These are phyloP conservation scores for Scheffersomyces stipitis DNA, from an alignment of 805 yeast genomes.

Conservation along the genomic window DNA sequence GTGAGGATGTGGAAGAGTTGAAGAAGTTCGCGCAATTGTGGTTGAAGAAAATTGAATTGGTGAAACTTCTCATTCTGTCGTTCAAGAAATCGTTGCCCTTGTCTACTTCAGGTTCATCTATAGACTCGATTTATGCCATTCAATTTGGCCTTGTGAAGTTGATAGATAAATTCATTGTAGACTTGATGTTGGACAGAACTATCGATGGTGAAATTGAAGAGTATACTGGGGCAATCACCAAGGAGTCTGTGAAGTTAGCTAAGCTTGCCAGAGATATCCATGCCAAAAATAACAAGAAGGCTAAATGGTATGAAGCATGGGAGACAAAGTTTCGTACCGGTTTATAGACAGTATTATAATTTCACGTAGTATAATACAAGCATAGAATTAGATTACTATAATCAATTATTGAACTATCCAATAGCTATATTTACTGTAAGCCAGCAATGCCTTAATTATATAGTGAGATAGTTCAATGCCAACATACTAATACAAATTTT, in stretches of 20 bases:
- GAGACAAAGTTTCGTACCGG: slow-evolving; percentile 44
- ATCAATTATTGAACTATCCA: no score
- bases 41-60: slow-evolving; percentile 52
- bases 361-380: no score
- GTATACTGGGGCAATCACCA: slow-evolving; percentile 22
- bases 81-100: slow-evolving; percentile 57
- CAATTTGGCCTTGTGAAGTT: slow-evolving; percentile 44
- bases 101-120: slow-evolving; percentile 37
- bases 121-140: slow-evolving; percentile 47
- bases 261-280: slow-evolving; percentile 47
- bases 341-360: no score
- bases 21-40: slow-evolving; percentile 46
- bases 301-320: slow-evolving; percentile 62
- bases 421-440: no score
- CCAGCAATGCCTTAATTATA: no score
- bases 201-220: slow-evolving; percentile 35
- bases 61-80: slow-evolving; percentile 59
- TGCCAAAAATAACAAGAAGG: slow-evolving; percentile 48
- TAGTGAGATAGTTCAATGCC: no score
- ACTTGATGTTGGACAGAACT: slow-evolving; percentile 49
- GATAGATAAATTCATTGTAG: slow-evolving; percentile 61
- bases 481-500: no score
- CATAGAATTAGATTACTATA: no score
- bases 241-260: slow-evolving; percentile 29
- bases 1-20: slow-evolving; percentile 25